A percentile compares a stretch with the other conserved stretches of the same genome.
These are phyloP conservation scores for Colletotrichum ledebouriae DNA, from an alignment of 2,329 filamentous ascomycete species.

Conservation along the genomic window DNA sequence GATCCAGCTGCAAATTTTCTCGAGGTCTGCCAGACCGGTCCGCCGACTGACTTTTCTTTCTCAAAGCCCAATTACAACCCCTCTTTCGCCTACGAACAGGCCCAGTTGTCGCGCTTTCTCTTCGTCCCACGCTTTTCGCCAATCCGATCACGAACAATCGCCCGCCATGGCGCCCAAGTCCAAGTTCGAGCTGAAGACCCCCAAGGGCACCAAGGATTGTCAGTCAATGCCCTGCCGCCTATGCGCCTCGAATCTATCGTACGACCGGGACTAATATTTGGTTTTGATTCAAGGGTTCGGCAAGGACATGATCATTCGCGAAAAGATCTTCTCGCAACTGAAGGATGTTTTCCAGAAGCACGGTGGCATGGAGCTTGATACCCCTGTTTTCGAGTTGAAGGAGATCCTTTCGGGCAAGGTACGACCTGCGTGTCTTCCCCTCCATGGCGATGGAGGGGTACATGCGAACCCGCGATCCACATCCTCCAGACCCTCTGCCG, in stretches of 20 bases:
- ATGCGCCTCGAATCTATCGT: constrained; percentile 36
- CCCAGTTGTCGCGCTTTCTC: constrained; percentile 32
- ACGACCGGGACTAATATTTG: constrained; percentile 35
- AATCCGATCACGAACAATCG: constrained; percentile 22
- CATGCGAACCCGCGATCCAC: constrained; percentile 35
- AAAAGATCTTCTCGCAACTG: constrained; percentile 83
- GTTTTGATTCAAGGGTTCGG: constrained; percentile 68
- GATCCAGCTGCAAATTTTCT: constrained; percentile 40
- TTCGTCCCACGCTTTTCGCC: constrained; percentile 19
- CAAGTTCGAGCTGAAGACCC: constrained; percentile 83
- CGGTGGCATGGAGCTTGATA: constrained; percentile 84
- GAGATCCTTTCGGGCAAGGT: constrained; percentile 86
- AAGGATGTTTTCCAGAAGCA: constrained; percentile 86
- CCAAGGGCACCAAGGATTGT: constrained; percentile 93
- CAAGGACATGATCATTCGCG: constrained; percentile 82
- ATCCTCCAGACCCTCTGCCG: constrained; percentile 4
- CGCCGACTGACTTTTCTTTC: constrained; percentile 42
- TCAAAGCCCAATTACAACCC: constrained; percentile 38
- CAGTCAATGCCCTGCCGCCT: constrained; percentile 43
- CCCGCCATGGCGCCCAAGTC: constrained; percentile 56
- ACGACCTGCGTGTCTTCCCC: constrained; percentile 22
- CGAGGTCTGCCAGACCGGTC: constrained; percentile 42
- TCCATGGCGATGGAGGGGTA: constrained; percentile 20
- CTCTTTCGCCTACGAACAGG: constrained; percentile 32
- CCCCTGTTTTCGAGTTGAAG: constrained; percentile 86